Conservation (phyloP, 495 filamentous ascomycete species). For the Chaetomium fimeti region DNA sequence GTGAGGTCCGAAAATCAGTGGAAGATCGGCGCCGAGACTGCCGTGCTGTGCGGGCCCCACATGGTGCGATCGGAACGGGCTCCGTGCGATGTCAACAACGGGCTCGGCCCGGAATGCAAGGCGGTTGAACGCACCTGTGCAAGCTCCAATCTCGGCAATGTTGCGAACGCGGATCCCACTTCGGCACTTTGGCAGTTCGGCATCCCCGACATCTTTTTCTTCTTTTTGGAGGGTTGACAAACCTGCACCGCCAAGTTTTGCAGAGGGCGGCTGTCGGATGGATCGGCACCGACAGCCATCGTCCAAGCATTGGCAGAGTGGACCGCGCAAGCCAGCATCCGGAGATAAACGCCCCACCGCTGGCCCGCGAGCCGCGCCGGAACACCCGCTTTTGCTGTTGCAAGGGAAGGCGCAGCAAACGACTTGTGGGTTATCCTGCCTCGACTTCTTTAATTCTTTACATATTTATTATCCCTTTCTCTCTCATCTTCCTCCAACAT, state of each 20-base stretch:
- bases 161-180: not conserved
- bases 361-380: not conserved
- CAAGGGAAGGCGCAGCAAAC: slow-evolving; percentile 1
- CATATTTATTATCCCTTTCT: not conserved
- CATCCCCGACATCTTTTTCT: not conserved
- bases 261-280: not conserved
- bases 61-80: not conserved
- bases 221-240: not conserved
- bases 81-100: not conserved
- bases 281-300: not conserved
- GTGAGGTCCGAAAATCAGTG: no score
- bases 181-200: not conserved
- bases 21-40: not conserved
- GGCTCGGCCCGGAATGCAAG: not conserved
- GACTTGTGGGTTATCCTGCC: not conserved
- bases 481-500: not conserved
- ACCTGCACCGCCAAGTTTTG: not conserved
- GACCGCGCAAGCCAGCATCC: not conserved
- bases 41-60: not conserved
- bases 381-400: slow-evolving; percentile 12
- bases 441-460: slow-evolving; percentile 2
- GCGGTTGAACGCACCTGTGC: not conserved
- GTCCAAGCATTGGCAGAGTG: slow-evolving; percentile 15
- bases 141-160: not conserved
- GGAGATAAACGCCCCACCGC: slow-evolving; percentile 3